Evolutionary conservation across 768 basidiomycete genomes (phyloP), one percentile per base, ranked within the genome.

Genomic region (Macrolepiota fuliginosa): DNA sequence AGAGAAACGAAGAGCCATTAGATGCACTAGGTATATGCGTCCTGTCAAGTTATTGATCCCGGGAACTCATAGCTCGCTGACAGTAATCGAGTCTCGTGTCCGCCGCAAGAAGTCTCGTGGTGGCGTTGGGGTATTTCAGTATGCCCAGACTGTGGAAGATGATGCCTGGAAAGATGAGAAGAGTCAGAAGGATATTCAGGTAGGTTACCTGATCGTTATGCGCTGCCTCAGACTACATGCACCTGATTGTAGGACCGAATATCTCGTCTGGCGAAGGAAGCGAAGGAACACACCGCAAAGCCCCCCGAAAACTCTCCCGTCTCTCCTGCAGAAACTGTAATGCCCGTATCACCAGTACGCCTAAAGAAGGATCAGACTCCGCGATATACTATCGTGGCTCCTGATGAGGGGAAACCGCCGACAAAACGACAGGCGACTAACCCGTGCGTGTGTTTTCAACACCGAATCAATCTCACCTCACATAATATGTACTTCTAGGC

Each of bases 1-100:
- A 92, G 68, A 80, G 92, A 24, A 89, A 83, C 37, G 91, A 93
- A 65, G 91, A 92, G 68, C 89, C 91, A 37, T 76, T 92, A 51
- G 91, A 93, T 74, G 91, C 89, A 37, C 78, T 93, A 65, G 88
- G 91, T 89, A 76, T 66, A 78, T 72, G 40, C 25, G 50, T 24
- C 47, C 19, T 37, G 42, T 17, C 37, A 51, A 19, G n/a, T 45
- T 63, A 59, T 29, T 40, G 64, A 51, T 52, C 22, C 11, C 24
- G 27, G 36, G 40, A 19, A 58, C 55, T 53, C 42, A 54, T 54
- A 32, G 64, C 51, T n/a, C 27, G 27, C 25, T 24, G 17, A 12
- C 63, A 89, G 88, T 89, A 50, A 78, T 91, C 63, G 90, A 91
- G 71, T 82, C 86, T 25, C 75, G 79, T 15, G 72, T 78, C 42